Evolutionary conservation across 768 basidiomycete genomes (phyloP), one percentile per base, ranked within the genome.

Genomic region (Imleria badia): DNA sequence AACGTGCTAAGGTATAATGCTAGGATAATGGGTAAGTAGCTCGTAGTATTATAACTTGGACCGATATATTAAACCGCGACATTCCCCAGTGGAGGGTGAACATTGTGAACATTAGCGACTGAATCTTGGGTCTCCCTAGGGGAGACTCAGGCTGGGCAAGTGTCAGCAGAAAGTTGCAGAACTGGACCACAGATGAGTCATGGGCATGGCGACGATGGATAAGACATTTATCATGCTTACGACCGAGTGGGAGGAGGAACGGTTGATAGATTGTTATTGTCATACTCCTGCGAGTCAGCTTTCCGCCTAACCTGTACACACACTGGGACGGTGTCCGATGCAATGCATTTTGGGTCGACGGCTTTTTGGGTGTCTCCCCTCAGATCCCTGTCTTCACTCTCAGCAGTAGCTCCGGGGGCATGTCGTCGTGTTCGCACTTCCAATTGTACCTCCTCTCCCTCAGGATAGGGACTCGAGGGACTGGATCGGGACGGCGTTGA

Each of bases 1-100:
- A 45, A 39, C 22, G 11, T 34, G 30, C 13, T 33, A 61, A 11
- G 59, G 50, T 60, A 60, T 60, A 20, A 42, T 45, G 22, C 17
- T 50, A 40, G 31, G 35, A 38, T 44, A 48, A 4, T 45, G 33
- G 33, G 45, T 38, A 48, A 52, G 48, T 56, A 56, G 23, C 19
- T 46, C 15, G 19, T 34, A 36, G 10, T 30, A 20, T 29, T 30
- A 6, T 36, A 30, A 31, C 29, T 15, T 23, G 10, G 8, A 26
- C 34, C 15, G 13, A 43, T 33, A 22, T 29, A 6, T 26, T 26
- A 26, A 26, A 26, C 26, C 26, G 26, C 26, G 26, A 26, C 26
- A 26, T 26, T 26, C 26, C 26, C 26, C 6, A 26, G 26, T 26
- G 26, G 26, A 26, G 26, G 26, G 26, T 26, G 26, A 26, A 6